phyloP scores from a whole-genome alignment of 1,139 yeast species.

The Eremothecium gossypii region DNA sequence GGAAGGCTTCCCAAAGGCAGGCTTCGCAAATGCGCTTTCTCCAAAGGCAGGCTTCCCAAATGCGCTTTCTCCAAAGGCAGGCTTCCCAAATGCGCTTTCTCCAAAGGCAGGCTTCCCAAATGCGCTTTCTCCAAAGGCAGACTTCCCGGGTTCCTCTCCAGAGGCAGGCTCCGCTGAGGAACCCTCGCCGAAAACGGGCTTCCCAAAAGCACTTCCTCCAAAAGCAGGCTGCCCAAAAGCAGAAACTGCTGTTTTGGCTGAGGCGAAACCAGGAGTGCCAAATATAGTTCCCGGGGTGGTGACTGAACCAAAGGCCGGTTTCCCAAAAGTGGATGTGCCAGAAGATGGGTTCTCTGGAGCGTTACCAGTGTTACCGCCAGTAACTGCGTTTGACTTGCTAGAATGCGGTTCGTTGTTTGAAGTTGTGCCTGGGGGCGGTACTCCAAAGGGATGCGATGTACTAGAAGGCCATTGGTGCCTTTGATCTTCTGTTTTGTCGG shows the following conservation, averaged over 20 bases:
- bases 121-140: neutral
- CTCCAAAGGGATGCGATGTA: slow-evolving; percentile 7
- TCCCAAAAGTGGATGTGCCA: slow-evolving; percentile 15
- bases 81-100: slow-evolving; percentile 14
- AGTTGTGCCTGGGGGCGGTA: slow-evolving; percentile 12
- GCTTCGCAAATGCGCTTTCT: slow-evolving; percentile 13
- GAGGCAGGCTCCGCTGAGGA: slow-evolving; percentile 7
- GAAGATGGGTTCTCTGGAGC: slow-evolving; percentile 4
- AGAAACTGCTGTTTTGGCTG: slow-evolving; percentile 1
- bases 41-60: slow-evolving; percentile 16
- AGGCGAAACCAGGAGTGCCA: slow-evolving; percentile 10
- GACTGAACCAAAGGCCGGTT: slow-evolving; percentile 13
- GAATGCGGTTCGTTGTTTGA: neutral
- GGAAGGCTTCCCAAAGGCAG: slow-evolving; percentile 12
- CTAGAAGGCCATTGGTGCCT: slow-evolving; percentile 4
- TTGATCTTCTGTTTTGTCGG: too few species aligned
- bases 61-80: slow-evolving; percentile 12
- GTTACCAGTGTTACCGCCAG: slow-evolving; percentile 5
- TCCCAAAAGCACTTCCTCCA: slow-evolving; percentile 19
- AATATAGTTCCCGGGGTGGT: slow-evolving; percentile 2
- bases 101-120: slow-evolving; percentile 16
- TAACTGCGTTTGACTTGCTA: slow-evolving; percentile 10
- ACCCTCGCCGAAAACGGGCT: slow-evolving; percentile 13
- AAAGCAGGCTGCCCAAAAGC: slow-evolving; percentile 12
- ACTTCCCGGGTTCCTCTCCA: slow-evolving; percentile 13